Conservation (phyloP, 1,139 yeast species). For the Yamadazyma diddensiae region DNA sequence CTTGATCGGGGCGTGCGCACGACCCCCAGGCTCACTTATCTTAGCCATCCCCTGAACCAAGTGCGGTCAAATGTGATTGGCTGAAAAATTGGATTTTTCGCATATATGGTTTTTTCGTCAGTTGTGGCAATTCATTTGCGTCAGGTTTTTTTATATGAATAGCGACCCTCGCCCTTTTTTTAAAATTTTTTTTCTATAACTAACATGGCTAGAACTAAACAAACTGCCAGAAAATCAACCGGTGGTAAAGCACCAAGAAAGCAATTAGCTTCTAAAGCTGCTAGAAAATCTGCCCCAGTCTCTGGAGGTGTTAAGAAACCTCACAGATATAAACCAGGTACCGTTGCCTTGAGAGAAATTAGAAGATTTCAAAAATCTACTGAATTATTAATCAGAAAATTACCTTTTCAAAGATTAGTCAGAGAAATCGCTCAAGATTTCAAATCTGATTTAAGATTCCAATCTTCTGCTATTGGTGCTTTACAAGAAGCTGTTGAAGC, state of each 20-base stretch:
- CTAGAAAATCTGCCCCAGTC: constrained; percentile 53
- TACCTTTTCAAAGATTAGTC: constrained; percentile 50
- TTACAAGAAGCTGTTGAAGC: constrained; percentile 55
- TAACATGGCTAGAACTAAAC: constrained; percentile 51
- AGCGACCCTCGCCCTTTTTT: constrained; percentile 3
- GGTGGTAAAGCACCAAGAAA: constrained; percentile 57
- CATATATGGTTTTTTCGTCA: background rate
- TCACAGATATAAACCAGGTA: constrained; percentile 56
- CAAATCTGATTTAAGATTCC: constrained; percentile 52
- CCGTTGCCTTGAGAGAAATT: constrained; percentile 54
- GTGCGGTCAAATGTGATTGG: background rate
- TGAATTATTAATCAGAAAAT: constrained; percentile 50
- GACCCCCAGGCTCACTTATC: too few relatives aligned
- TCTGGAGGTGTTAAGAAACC: constrained; percentile 54
- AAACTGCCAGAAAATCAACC: constrained; percentile 53
- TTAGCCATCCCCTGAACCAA: too few relatives aligned
- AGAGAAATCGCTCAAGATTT: constrained; percentile 51
- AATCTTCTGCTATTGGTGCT: constrained; percentile 51
- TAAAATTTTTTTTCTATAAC: constrained; percentile 6
- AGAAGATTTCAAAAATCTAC: constrained; percentile 54
- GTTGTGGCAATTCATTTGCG: background rate
- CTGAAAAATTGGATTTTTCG: background rate
- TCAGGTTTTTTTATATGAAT: background rate
- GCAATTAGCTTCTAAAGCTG: constrained; percentile 53
- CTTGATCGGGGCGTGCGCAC: too few relatives aligned